Conservation (phyloP, 108 stramenopile genomes). For the Schizochytrium sp. region DNA sequence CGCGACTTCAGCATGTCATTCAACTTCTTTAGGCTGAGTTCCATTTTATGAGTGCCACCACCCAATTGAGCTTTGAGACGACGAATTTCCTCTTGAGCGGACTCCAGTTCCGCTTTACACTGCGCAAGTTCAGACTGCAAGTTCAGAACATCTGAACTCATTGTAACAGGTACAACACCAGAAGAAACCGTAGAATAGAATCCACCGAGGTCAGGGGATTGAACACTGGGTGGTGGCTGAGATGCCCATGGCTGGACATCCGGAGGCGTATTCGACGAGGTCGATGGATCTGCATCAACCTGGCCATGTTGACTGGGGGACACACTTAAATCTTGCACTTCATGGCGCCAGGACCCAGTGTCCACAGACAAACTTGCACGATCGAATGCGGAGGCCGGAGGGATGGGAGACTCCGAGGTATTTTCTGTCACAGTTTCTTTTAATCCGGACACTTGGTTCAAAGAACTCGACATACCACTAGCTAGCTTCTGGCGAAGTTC, state of each 20-base stretch:
- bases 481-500: not conserved
- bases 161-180: no score
- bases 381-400: not conserved
- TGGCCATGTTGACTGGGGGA: not conserved
- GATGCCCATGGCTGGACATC: no score
- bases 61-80: not conserved
- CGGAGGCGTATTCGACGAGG: no score
- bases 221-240: no score
- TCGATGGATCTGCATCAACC: no score
- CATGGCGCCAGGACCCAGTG: not conserved
- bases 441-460: not conserved
- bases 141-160: not conserved
- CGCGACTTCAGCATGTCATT: not conserved
- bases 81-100: conserved; percentile 12
- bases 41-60: not conserved
- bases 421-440: not conserved
- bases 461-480: not conserved
- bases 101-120: not conserved
- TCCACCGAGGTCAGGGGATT: not conserved
- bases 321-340: not conserved
- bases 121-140: not conserved
- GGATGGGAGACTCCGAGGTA: not conserved
- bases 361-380: not conserved
- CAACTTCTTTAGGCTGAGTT: not conserved
- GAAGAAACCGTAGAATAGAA: no score